phyloP scores from a whole-genome alignment of 83 land plant species.

The Picea engelmannii region DNA sequence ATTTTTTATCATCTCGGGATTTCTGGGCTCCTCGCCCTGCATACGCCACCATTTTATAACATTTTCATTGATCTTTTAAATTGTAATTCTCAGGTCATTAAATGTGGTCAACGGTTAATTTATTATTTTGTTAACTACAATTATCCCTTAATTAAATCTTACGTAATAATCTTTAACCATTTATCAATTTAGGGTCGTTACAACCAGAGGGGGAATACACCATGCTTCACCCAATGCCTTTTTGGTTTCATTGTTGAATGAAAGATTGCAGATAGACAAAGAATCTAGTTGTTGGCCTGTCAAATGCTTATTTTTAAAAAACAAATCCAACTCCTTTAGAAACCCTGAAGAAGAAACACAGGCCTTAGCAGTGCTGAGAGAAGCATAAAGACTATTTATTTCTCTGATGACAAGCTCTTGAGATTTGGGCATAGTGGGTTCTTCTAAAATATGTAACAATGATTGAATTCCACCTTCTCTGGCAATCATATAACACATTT shows the following conservation, averaged over 20 bases:
- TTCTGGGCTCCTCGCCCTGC: no score
- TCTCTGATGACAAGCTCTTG: conserved; percentile 52
- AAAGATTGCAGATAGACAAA: conserved; percentile 34
- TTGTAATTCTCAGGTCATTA: no score
- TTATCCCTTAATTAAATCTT: no score
- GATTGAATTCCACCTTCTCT: conserved; percentile 49
- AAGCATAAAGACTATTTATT: conserved; percentile 39
- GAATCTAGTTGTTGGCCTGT: conserved; percentile 44
- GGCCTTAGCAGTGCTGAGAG: conserved; percentile 21
- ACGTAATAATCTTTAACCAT: no score
- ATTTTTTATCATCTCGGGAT: no score
- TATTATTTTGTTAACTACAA: no score
- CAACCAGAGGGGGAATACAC: conserved; percentile 56
- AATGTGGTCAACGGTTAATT: no score
- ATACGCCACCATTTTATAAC: no score
- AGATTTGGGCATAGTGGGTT: conserved; percentile 28
- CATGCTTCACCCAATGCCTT: conserved; percentile 45
- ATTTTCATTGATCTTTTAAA: no score
- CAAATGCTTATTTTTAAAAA: conserved; percentile 38
- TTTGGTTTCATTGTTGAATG: conserved; percentile 46
- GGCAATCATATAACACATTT: conserved; percentile 32
- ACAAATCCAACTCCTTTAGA: conserved; percentile 40
- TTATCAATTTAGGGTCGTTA: no score
- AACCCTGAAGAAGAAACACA: conserved; percentile 46
- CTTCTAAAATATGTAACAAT: conserved; percentile 43